Evolutionary conservation across 1,139 yeast genomes (phyloP), one percentile per base, ranked within the genome.

Genomic region (Spencermartinsiella ligniputridi): DNA sequence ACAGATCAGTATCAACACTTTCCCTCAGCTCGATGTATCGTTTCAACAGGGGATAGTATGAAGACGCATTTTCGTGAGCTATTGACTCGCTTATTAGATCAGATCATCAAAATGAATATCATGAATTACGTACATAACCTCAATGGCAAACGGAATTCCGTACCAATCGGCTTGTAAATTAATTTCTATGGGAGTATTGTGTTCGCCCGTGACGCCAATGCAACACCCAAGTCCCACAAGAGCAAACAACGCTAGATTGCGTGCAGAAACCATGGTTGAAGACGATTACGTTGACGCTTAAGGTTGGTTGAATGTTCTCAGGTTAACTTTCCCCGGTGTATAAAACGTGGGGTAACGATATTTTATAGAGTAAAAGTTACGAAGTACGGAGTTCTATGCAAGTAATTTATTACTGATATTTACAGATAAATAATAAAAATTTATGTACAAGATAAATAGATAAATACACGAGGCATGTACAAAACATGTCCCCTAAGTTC

Each of bases 31-130:
- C 57, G 33, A 70, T 52, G 6, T 76, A 53, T 34, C 71, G 67
- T 3, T 71, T 56, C 1, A 81, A 58, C 1, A 78, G 62, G 0
- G 76, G 72, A 16, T 69, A 58, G 54, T 75, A 85, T 2, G 79
- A 64, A 0, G 76, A 61, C 18, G 71, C 71, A 55, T 79, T 71
- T 44, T 70, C 69, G 0, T 70, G 68, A 0, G 82, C 70, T 17
- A 79, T 61, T 8, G 83, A 72, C 57, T 83, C 90, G 2, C 67
- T 68, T 40, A 3, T 32, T 29, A 37, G 17, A 30, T 25, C 30
- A 30, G 30, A 24, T 18, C 16, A 25, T 35, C 42, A 16, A 6
- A 21, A n/a, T 13, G 6, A 13, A 19, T 16, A 21, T 21, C 29
- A 5, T 9, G 5, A 30, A 18, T 13, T n/a, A 64, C 71, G 51